Base-by-base conservation (phyloP, 306 rosid species). In the Dryas alaskensis region DNA sequence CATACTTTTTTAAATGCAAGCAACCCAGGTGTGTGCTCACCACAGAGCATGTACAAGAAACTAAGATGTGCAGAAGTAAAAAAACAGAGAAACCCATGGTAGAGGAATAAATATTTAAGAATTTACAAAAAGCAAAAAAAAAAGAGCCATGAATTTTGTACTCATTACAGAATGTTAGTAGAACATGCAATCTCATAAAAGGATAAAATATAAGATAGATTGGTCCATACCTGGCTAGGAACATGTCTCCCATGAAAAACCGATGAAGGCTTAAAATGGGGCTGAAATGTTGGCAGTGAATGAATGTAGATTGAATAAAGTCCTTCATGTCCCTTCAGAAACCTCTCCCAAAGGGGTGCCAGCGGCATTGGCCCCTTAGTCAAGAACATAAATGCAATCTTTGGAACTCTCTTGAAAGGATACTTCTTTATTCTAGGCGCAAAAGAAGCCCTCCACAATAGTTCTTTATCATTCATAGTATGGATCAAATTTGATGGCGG, bases 321-420 rank as follows among this genome's bases (percentile, higher is more conserved):
- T 52, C 78, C 81, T 57, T 90, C 86, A 27, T 92, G 93, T 3
- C 97, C 98, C 72, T 83, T 81, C 42, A 95, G 68, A 90, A 95
- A 95, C 83, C 87, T 95, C 89, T 95, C 98, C 99, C 98, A 95
- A 52, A 95, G 89, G 6, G 93, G 96, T 44, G 99, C 89, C 19
- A 95, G 76, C 7, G 96, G 99, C 90, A 95, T 74, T 1, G 95
- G 93, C 27, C 99, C 99, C 73, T 92, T 95, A 7, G 98, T 92
- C 84, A 95, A 79, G 84, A 95, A 95, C 99, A 95, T 92, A 49
- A 95, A 86, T 39, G 98, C 99, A 81, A 92, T 80, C 90, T 92
- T 95, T 0, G 92, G 98, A 81, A 90, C 96, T 74, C 97, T 87
- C 13, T 57, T 27, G 63, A 83, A 92, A 67, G 99, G 99, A 77